These are phyloP conservation scores for Cyclanthera cordifolia DNA, from an alignment of 306 rosid genomes.

Conservation along the genomic window DNA sequence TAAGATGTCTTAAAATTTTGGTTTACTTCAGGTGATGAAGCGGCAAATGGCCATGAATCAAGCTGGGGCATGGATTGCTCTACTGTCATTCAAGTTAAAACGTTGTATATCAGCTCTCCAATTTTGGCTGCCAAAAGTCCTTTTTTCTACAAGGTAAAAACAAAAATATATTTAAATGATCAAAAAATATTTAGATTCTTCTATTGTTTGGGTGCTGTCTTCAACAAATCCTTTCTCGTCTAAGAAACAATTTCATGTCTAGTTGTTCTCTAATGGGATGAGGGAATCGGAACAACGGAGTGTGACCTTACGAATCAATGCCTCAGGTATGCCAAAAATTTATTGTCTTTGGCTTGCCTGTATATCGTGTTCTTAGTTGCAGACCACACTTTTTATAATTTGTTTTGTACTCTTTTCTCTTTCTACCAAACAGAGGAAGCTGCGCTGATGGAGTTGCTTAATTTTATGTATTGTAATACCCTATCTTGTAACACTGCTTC, in stretches of 20 bases:
- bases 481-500: constrained; percentile 50
- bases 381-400: not conserved
- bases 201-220: not conserved
- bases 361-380: not conserved
- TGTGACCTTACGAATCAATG: constrained; percentile 70
- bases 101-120: constrained; percentile 87
- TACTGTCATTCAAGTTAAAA: constrained; percentile 58
- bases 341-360: not conserved
- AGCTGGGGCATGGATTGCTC: constrained; percentile 71
- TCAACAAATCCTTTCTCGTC: not conserved
- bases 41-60: constrained; percentile 58
- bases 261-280: constrained; percentile 97
- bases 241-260: constrained; percentile 11
- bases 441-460: constrained; percentile 89
- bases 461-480: constrained; percentile 84
- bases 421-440: constrained; percentile 59
- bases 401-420: too few species aligned
- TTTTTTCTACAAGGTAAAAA: constrained; percentile 71
- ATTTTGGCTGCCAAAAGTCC: constrained; percentile 99
- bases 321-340: constrained; percentile 46
- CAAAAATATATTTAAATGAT: not conserved
- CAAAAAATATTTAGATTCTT: not conserved
- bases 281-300: constrained; percentile 89
- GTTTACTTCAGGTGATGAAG: constrained; percentile 66
- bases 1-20: not conserved